Percentiles rank a stretch among this genome's conserved stretches.
Conservation (phyloP, 1,284 basidiomycete species). For the Fomitopsis palustris region DNA sequence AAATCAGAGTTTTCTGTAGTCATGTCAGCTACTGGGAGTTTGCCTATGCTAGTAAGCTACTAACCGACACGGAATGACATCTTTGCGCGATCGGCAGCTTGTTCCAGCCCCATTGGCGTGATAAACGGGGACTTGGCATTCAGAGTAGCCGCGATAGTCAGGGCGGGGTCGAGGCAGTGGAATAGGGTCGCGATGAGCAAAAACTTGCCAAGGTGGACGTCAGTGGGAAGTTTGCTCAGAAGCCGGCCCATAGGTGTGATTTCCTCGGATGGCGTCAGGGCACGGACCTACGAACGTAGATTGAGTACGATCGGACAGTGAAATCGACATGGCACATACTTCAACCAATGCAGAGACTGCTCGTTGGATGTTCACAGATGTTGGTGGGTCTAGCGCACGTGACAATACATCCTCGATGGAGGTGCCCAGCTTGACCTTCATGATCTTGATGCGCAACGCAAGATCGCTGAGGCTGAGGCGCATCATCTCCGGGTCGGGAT, state of each 20-base stretch:
- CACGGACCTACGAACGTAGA: constrained; percentile 57
- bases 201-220: constrained; percentile 97
- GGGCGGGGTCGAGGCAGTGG: constrained; percentile 89
- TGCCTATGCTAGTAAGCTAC: constrained; percentile 19
- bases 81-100: constrained; percentile 86
- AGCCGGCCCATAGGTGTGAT: constrained; percentile 95
- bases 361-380: constrained; percentile 84
- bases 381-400: constrained; percentile 88
- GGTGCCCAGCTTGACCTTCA: constrained; percentile 85
- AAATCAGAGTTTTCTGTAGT: constrained; percentile 91
- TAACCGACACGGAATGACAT: constrained; percentile 73
- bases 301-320: not conserved
- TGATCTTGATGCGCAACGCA: constrained; percentile 94
- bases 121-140: constrained; percentile 95
- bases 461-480: constrained; percentile 93
- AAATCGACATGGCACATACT: constrained; percentile 40
- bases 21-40: not conserved
- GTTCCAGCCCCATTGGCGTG: constrained; percentile 85
- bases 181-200: constrained; percentile 85
- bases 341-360: constrained; percentile 92
- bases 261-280: constrained; percentile 83
- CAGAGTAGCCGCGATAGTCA: constrained; percentile 92
- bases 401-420: constrained; percentile 91
- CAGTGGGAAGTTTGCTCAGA: constrained; percentile 90
- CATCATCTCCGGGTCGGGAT: constrained; percentile 95